A percentile compares a stretch with the other conserved stretches of the same genome.
These are phyloP conservation scores for Blastomyces gilchristii DNA, from an alignment of 2,329 filamentous ascomycete species.

Conservation along the genomic window DNA sequence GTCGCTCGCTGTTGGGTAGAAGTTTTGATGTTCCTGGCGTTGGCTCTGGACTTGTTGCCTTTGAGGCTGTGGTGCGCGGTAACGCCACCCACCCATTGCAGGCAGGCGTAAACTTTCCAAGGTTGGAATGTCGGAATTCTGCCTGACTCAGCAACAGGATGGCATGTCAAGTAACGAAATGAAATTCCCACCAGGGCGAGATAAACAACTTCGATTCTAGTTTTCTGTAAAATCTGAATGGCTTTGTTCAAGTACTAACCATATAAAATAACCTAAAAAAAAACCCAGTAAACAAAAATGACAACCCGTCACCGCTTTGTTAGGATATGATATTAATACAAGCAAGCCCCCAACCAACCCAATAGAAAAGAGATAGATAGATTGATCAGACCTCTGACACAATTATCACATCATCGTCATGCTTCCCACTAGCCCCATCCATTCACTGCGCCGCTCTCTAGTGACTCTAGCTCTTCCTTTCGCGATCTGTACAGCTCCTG, in stretches of 20 bases:
- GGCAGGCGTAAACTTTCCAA: too few species aligned
- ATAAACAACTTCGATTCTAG: not conserved
- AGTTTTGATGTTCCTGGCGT: slow-evolving; percentile 4
- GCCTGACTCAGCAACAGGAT: not conserved
- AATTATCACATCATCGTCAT: not conserved
- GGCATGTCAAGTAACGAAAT: too few species aligned
- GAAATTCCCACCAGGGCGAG: not conserved
- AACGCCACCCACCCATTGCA: not conserved
- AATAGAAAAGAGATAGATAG: not conserved
- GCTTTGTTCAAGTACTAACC: not conserved
- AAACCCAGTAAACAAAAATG: not conserved
- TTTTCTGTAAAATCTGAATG: not conserved
- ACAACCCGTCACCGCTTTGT: not conserved
- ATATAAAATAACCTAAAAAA: not conserved
- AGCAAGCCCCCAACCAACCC: not conserved
- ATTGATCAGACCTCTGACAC: not conserved
- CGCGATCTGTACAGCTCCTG: slow-evolving; percentile 72
- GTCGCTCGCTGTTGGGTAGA: not conserved
- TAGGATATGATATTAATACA: slow-evolving; percentile 7
- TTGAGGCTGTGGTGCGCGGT: not conserved
- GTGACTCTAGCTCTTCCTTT: slow-evolving; percentile 63
- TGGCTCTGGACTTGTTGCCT: not conserved
- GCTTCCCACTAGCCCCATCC: slow-evolving; percentile 26
- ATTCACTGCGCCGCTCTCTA: slow-evolving; percentile 36
- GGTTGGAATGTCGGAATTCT: not conserved